Evolutionary conservation across 441 rosid species (phyloP).

Genomic region (Populus hybrid): DNA sequence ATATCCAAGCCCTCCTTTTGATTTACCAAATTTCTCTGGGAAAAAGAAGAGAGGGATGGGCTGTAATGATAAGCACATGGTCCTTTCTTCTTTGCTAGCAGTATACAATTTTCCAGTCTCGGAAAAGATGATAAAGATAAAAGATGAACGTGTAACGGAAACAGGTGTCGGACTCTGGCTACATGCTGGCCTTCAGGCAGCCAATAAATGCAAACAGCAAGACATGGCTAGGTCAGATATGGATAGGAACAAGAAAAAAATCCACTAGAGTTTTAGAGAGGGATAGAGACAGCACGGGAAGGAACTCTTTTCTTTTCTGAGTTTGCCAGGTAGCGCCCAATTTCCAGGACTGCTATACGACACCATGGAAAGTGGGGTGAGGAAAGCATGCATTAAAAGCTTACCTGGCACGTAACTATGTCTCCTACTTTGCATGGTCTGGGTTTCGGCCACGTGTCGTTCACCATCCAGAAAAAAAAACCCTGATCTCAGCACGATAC

Average conservation of each 20-base stretch:
- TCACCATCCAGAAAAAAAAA: neutral
- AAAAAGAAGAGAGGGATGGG: neutral
- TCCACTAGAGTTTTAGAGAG: neutral
- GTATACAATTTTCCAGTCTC: neutral
- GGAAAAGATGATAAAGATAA: neutral
- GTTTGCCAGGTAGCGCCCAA: neutral
- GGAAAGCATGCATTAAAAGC: slow-evolving; percentile 34
- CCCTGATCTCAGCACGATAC: no score
- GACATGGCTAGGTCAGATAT: neutral
- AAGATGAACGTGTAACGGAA: neutral
- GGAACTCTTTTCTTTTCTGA: neutral
- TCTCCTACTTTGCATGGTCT: slow-evolving; percentile 22
- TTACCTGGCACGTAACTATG: slow-evolving; percentile 42
- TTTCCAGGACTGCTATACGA: slow-evolving; percentile 9
- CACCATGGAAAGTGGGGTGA: slow-evolving; percentile 6
- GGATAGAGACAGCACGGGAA: neutral
- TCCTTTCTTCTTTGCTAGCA: neutral
- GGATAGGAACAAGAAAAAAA: neutral
- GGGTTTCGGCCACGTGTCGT: slow-evolving; percentile 35
- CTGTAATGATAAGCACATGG: neutral
- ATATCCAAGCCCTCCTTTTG: neutral
- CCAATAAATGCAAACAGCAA: neutral
- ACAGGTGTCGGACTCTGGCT: slow-evolving; percentile 24
- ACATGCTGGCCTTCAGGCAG: slow-evolving; percentile 5
- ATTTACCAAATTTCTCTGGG: neutral